Base-by-base conservation (phyloP, 306 rosid species). In the Argentina anserina region DNA sequence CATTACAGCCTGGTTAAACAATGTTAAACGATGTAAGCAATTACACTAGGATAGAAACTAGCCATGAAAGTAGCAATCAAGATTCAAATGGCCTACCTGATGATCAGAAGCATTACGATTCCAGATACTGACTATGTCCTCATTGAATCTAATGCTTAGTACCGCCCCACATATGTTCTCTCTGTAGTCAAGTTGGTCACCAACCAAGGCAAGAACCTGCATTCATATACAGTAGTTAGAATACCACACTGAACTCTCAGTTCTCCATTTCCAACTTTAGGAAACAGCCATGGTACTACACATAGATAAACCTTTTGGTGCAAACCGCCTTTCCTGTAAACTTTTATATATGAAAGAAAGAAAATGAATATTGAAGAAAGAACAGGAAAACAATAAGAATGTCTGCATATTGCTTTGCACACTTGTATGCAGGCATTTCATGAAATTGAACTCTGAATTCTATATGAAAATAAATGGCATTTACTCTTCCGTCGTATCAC, bases 81-180 rank as follows among this genome's bases (percentile, higher is more conserved):
- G 29, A 28, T 15, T 50, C 8, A 47, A 76, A 77, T 53, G 45
- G 66, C 79, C 70, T 75, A 91, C 96, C 97, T 91, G 95, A 65
- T 88, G 84, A 77, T 93, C 92, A n/a, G 98, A 91, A 42, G 97
- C 96, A 67, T 86, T 82, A 72, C 96, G 86, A 53, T 93, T 93
- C 98, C 98, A 93, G 43, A 93, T 86, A 23, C 97, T 91, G 86
- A 91, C 75, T 65, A 91, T 93, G 63, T 93, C 97, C 89, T 91
- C 98, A 3, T 87, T 93, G 89, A 93, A 91, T 43, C 97, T 93
- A 77, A 91, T 82, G 87, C 96, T 93, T 78, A 93, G 90, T 39
- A 93, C 98, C 0, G 87, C 96, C 61, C 98, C 98, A 23, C 98
- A 91, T 72, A 93, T 84, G 87, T 91, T 85, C 73, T 89, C 94